These are phyloP conservation scores for Macadamia tetraphylla DNA, from an alignment of 164 flowering plant genomes.

Conservation along the genomic window DNA sequence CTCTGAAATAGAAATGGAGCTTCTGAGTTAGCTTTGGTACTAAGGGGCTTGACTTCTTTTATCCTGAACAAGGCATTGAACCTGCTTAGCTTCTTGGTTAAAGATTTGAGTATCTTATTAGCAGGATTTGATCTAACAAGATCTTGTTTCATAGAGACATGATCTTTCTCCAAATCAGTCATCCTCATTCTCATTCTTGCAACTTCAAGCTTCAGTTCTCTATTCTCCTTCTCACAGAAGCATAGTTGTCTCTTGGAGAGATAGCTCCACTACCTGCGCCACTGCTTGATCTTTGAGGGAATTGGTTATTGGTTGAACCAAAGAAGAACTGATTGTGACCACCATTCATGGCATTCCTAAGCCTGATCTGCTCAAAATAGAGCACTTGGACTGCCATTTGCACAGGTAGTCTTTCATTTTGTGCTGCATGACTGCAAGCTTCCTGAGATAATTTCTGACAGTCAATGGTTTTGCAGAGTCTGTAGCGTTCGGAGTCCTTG, in stretches of 20 bases:
- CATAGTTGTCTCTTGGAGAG: constrained; percentile 94
- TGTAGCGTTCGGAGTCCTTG: constrained; percentile 75
- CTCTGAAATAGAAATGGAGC: constrained; percentile 62
- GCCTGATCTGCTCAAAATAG: constrained; percentile 89
- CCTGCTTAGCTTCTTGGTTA: constrained; percentile 60
- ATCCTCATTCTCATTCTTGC: constrained; percentile 98
- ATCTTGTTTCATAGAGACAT: constrained; percentile 92
- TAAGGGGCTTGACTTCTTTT: constrained; percentile 36
- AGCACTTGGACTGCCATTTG: constrained; percentile 97
- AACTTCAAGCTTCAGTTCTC: constrained; percentile 93
- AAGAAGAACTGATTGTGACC: constrained; percentile 76
- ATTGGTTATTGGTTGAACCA: constrained; percentile 48
- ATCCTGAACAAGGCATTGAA: constrained; percentile 57
- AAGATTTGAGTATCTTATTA: constrained; percentile 63
- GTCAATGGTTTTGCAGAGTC: constrained; percentile 86
- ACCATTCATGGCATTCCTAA: constrained; percentile 84
- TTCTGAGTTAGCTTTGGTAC: constrained; percentile 50
- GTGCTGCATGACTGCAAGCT: constrained; percentile 98
- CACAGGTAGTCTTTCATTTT: constrained; percentile 85
- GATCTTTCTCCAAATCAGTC: constrained; percentile 91
- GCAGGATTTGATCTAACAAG: constrained; percentile 73
- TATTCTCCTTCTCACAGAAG: constrained; percentile 94
- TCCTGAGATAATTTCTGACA: constrained; percentile 92
- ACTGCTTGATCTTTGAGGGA: constrained; percentile 73
- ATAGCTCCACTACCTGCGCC: constrained; percentile 94